Evolutionary conservation across 1,284 basidiomycete species (phyloP), one percentile per base, ranked within the genome.

Genomic region (Heterobasidion annosum): DNA sequence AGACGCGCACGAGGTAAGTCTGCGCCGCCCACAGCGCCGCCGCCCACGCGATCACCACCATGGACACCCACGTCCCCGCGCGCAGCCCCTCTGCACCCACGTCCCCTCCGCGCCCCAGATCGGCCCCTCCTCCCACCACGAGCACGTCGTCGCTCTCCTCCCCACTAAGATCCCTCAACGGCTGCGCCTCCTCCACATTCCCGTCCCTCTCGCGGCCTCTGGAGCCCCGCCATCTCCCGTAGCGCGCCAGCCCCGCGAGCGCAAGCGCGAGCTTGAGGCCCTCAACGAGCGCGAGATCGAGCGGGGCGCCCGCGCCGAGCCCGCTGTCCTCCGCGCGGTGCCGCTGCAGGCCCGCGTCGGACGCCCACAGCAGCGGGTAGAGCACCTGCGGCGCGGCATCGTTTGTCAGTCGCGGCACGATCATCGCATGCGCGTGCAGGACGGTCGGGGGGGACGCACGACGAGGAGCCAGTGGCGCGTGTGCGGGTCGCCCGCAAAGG

Each of bases 211-310:
- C 25, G 25, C 25, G 25, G 25, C 5, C 25, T 3, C 25, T 3
- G 25, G 25, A 0, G 25, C 25, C 25, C 25, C 25, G 25, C 25
- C 1, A n/a, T n/a, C n/a, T n/a, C n/a, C n/a, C n/a, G n/a, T 25
- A 25, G 25, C 25, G 25, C 25, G 25, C 25, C 25, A 25, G 25
- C 25, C 1, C 25, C 25, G 25, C 25, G 25, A 25, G 25, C 3
- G 25, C 25, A 5, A 25, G 3, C 5, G 3, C 25, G 3, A 25
- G 25, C 50, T 64, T 64, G 57, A 64, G 51, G 18, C 54, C 53
- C 43, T 64, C 62, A 2, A 59, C 34, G 25, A 13, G 57, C 16
- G 35, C 25, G 25, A 25, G 25, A 3, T 25, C 25, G 25, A 25
- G 25, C 25, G 25, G 25, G 25, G 25, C 25, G 25, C 25, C 25